Evolutionary conservation across 371 early-diverging fungal genomes (phyloP).

Genomic region (Syncephalastrum racemosum): DNA sequence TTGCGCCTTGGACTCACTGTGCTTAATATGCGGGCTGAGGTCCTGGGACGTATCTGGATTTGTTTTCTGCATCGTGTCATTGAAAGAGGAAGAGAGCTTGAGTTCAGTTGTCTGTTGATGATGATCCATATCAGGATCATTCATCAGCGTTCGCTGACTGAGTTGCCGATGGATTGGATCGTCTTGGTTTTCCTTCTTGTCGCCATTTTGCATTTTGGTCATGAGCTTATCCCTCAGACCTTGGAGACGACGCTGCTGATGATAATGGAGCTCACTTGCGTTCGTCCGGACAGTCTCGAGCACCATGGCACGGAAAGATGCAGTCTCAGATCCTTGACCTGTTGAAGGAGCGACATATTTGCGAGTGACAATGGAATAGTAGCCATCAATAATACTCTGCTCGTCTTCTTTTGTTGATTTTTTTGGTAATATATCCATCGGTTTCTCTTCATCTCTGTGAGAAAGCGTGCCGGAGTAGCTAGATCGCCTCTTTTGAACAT

Average conservation of each 20-base stretch:
- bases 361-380: conserved; percentile 35
- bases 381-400: conserved; percentile 23
- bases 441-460: no score
- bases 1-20: conserved; percentile 25
- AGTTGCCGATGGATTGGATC: neutral
- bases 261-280: conserved; percentile 27
- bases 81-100: conserved; percentile 24
- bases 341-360: conserved; percentile 35
- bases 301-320: conserved; percentile 41
- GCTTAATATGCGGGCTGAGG: conserved; percentile 41
- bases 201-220: no score
- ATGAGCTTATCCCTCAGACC: conserved; percentile 4
- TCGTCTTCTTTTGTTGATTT: conserved; percentile 1
- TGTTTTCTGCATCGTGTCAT: conserved; percentile 5
- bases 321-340: conserved; percentile 31
- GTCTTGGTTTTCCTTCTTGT: neutral
- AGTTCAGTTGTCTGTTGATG: conserved; percentile 22
- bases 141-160: conserved; percentile 3
- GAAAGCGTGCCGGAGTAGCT: no score
- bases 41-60: neutral
- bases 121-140: conserved; percentile 7
- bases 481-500: neutral
- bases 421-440: neutral
- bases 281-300: conserved; percentile 33
- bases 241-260: conserved; percentile 13